Evolutionary conservation across 306 rosid species (phyloP), one percentile per base, ranked within the genome.

Genomic region (Neltuma alba): DNA sequence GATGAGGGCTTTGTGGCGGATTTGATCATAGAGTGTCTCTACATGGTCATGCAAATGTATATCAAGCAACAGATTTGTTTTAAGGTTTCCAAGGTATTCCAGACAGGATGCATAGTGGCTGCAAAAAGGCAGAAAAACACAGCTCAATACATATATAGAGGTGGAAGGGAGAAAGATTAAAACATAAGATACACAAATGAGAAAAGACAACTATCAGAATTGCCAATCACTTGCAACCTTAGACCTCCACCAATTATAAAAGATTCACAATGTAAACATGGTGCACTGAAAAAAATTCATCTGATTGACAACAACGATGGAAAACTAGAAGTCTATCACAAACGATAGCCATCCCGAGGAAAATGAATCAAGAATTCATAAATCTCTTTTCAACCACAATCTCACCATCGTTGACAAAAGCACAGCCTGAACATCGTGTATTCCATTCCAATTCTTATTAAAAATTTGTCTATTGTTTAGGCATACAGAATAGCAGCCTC

Each of bases 81-180:
- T 96, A 79, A 96, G 98, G 87, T 90, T 96, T 81, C 91, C 97
- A 8, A 96, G 98, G 88, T 96, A 96, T 61, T 91, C 97, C 87
- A 96, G 83, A 83, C 99, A 96, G 27, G 99, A 93, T 12, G 99
- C 99, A 85, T 96, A 96, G 79, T 79, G 98, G 89, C 99, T 96
- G 86, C 88, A 81, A 81, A 77, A 79, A 79, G 75, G 78, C 36
- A 60, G 69, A 78, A 73, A 55, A 41, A 41, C n/a, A n/a, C n/a
- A 74, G 15, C 74, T 78, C 45, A 55, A 70, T 38, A 57, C 28
- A 48, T 12, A 23, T 12, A 28, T 7, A 45, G 2, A 64, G 13
- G 65, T 33, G 58, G 15, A 20, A 63, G 34, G 70, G 42, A 27
- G 42, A 69, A 44, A 61, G 54, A 47, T 30, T 65, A 31, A 62